Base-by-base conservation (phyloP, 768 basidiomycete species). In the Tylopilus balloui region DNA sequence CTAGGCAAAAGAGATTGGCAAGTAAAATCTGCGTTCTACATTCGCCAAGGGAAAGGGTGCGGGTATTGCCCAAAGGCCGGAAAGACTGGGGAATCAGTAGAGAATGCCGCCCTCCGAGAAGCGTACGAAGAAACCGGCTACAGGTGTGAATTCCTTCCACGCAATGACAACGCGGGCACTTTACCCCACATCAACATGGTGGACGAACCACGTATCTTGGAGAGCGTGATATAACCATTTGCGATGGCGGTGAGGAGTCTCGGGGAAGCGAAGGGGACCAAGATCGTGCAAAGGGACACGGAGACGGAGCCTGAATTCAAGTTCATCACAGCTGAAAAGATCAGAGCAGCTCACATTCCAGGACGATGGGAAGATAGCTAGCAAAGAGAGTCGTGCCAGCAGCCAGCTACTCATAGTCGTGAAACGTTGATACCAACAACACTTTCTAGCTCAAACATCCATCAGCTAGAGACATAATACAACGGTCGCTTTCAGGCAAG, bases 51-150 rank as follows among this genome's bases (percentile, higher is more conserved):
- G 44, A 24, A 41, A 39, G 45, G 11, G 32, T 56, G 11, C 71
- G 65, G 56, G 56, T 80, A 6, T 73, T 84, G 12, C 79, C 84
- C 28, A 84, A 83, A 53, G 84, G 82, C 6, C 73, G 80, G 27
- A 83, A 84, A 58, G 80, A 84, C 58, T 60, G 69, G 75, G 1
- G 83, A 84, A 63, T 65, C 69, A 6, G 66, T 80, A 15, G 74
- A 78, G 47, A 55, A 48, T 1, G 70, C 82, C 2, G 82, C 83
- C 0, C 52, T 80, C 6, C 71, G 84, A 15, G 83, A 86, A 65
- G 81, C 81, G 1, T 81, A 71, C 58, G 84, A 82, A 58, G 82
- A 84, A 68, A 84, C 81, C 0, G 82, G 81, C 6, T 84, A 78
- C 55, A 64, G 64, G 4, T 83, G 83, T 61, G 58, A 63, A 19